These are phyloP conservation scores for Penicillium frequentans DNA, from an alignment of 2,329 filamentous ascomycete species.

Conservation along the genomic window DNA sequence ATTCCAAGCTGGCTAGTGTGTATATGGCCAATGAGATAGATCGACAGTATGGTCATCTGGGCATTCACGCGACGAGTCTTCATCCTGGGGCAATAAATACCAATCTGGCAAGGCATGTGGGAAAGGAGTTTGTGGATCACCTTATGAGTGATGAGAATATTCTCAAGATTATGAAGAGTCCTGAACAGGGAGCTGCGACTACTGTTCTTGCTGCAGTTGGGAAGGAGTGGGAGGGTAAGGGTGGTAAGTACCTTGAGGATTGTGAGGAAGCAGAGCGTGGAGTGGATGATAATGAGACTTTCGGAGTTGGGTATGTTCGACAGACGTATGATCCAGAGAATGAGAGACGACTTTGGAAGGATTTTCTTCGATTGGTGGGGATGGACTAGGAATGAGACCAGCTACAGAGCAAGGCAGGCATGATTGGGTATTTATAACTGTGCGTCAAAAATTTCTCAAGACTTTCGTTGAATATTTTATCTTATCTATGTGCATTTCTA, in stretches of 20 bases:
- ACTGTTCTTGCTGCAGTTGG: slow-evolving; percentile 36
- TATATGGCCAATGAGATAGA: slow-evolving; percentile 54
- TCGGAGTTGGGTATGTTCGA: slow-evolving; percentile 2
- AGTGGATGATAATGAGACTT: not conserved
- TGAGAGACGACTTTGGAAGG: slow-evolving; percentile 4
- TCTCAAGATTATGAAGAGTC: not conserved
- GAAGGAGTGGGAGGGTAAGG: slow-evolving; percentile 29
- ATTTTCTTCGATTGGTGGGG: not conserved
- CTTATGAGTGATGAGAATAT: not conserved
- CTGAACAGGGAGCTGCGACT: slow-evolving; percentile 42
- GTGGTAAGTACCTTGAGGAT: slow-evolving; percentile 35
- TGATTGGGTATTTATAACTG: not conserved
- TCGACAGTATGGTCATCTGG: slow-evolving; percentile 44
- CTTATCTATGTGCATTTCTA: not conserved
- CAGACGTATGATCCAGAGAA: slow-evolving; percentile 4
- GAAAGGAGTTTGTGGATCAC: not conserved
- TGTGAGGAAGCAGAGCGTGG: slow-evolving; percentile 15
- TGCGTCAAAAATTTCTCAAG: not conserved
- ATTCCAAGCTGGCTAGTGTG: slow-evolving; percentile 54
- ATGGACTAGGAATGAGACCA: not conserved
- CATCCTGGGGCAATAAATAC: slow-evolving; percentile 44
- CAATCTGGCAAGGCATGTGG: not conserved
- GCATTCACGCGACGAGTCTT: slow-evolving; percentile 46
- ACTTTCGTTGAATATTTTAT: not conserved
- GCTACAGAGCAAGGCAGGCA: not conserved